Base-by-base conservation (phyloP, 768 basidiomycete genomes). In the Rhizopogon roseolus region DNA sequence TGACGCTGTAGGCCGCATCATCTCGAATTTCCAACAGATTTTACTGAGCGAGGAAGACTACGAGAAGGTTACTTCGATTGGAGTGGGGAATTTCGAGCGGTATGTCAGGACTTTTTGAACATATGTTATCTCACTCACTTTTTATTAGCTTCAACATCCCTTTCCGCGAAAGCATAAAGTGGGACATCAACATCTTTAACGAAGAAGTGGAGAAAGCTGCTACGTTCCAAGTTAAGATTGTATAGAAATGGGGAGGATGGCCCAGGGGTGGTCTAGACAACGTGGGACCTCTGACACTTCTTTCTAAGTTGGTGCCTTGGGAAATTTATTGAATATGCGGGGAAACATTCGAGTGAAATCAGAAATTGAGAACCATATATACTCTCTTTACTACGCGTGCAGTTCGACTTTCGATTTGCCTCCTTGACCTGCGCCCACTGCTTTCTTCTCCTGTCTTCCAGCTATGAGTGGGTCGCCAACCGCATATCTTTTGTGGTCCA, bases 21-120 rank as follows among this genome's bases (percentile, higher is more conserved):
- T 75, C 50, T 84, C 84, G 56, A 92, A 93, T 75, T 90, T 90
- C 74, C 66, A 88, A 71, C 85, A 91, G 63, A 76, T 91, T 50
- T 75, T 78, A 62, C 73, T 93, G 50, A 77, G 74, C 64, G 63
- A 82, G 59, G 85, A 82, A 51, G 87, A 90, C 63, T 88, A 82
- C 58, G 77, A 88, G 56, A 77, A 71, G 62, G 61, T 68, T 62
- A 66, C 68, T 32, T 67, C 67, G 10, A 66, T 81, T 46, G 79
- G 77, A 3, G 62, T 60, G 34, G 64, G 67, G 48, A 73, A 74
- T 57, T 59, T 59, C 6, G 66, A 67, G 52, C 68, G 78, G 66
- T 71, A 37, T 1, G 66, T n/a, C 25, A 5, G 13, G 11, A 5
- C 32, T 6, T 40, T 34, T 42, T 11, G 34, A 13, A 32, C 3